Conservation (phyloP, 495 filamentous ascomycete genomes). For the Trichocladium antarcticum region DNA sequence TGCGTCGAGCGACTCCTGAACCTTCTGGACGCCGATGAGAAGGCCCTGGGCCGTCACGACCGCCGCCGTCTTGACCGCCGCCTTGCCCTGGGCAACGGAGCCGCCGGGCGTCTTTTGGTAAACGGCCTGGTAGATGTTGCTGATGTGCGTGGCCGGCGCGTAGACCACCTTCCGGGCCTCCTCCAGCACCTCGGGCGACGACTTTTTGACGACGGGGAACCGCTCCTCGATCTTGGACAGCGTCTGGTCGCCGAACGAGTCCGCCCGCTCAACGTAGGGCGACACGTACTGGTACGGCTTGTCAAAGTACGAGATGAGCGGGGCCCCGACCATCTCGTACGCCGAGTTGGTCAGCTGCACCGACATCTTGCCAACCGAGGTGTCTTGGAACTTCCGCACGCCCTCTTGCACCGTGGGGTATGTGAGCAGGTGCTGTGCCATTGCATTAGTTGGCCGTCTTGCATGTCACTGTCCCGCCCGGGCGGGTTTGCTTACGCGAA, state of each 20-base stretch:
- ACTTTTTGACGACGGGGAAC: conserved; percentile 83
- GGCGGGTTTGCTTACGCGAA: conserved; percentile 16
- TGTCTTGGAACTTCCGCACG: conserved; percentile 63
- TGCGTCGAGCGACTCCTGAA: neutral
- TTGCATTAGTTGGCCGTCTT: conserved; percentile 1
- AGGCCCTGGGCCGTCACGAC: neutral
- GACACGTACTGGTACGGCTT: conserved; percentile 65
- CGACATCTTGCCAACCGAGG: conserved; percentile 71
- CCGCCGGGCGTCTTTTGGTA: conserved; percentile 46
- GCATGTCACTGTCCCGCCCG: neutral
- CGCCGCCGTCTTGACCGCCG: conserved; percentile 41
- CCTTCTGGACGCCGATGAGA: neutral
- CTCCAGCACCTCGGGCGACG: conserved; percentile 62
- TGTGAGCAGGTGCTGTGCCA: conserved; percentile 59
- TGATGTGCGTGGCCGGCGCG: conserved; percentile 57
- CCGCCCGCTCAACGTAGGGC: conserved; percentile 74
- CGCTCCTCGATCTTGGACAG: conserved; percentile 62
- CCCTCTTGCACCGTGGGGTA: conserved; percentile 79
- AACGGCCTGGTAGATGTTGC: conserved; percentile 59
- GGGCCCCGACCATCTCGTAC: conserved; percentile 53
- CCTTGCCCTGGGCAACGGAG: conserved; percentile 42
- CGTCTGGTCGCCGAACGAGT: conserved; percentile 64
- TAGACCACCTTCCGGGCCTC: conserved; percentile 52
- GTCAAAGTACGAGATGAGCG: conserved; percentile 64
- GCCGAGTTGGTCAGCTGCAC: conserved; percentile 57